These are phyloP conservation scores for Vaccinium darrowii DNA, from an alignment of 148 eudicot genomes.

Conservation along the genomic window DNA sequence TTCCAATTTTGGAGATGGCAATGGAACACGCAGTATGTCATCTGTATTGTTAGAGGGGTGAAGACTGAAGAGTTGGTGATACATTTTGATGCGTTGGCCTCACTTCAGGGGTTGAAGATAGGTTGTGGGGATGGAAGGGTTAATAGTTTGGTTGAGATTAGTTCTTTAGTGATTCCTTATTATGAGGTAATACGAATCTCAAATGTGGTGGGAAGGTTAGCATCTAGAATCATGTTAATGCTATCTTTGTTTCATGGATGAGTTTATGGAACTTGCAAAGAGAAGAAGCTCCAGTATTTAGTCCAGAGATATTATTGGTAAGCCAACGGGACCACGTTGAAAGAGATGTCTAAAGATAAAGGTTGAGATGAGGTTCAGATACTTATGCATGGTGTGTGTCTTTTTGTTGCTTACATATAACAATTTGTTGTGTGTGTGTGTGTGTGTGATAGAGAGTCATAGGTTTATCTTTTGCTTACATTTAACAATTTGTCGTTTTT, in stretches of 20 bases:
- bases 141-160: not conserved
- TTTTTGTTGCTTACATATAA: no score
- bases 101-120: not conserved
- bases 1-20: not conserved
- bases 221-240: not conserved
- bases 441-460: no score
- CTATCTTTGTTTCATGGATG: not conserved
- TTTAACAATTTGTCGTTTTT: no score
- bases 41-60: not conserved
- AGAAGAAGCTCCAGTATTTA: not conserved
- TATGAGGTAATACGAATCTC: not conserved
- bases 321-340: not conserved
- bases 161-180: not conserved
- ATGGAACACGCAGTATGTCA: not conserved
- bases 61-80: not conserved
- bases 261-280: not conserved
- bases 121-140: not conserved
- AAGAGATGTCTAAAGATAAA: not conserved
- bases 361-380: not conserved
- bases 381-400: no score
- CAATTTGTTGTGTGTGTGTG: no score
- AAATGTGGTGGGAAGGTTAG: not conserved
- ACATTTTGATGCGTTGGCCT: not conserved
- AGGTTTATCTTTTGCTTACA: no score
- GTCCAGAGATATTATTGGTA: not conserved